Conservation (phyloP, 371 early-diverging fungal species). For the Zychaea mexicana region DNA sequence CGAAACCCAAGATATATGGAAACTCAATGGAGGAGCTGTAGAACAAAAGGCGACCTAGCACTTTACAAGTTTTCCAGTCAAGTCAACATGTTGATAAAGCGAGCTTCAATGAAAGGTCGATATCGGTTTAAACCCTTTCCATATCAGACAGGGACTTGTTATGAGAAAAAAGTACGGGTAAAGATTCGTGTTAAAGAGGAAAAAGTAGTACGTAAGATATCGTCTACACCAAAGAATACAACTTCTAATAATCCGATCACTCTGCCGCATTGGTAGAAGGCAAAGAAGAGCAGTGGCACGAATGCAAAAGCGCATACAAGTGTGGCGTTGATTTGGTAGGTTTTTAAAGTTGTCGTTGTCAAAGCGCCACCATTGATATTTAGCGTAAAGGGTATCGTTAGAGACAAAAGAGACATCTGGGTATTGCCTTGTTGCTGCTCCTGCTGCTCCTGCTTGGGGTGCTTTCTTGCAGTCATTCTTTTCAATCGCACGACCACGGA, state of each 20-base stretch:
- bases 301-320: slow-evolving; percentile 1
- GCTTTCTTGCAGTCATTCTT: neutral
- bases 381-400: slow-evolving; percentile 7
- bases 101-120: no score
- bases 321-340: slow-evolving; percentile 14
- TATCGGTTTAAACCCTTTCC: neutral
- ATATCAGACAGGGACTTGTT: neutral
- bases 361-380: neutral
- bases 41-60: no score
- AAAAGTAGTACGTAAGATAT: neutral
- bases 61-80: no score
- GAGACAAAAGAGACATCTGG: neutral
- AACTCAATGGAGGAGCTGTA: no score
- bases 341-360: neutral
- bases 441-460: neutral
- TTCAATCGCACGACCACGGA: neutral
- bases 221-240: slow-evolving; percentile 7
- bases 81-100: no score
- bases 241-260: slow-evolving; percentile 5
- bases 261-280: slow-evolving; percentile 11
- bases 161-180: neutral
- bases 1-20: no score
- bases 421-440: neutral
- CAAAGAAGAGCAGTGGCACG: slow-evolving; percentile 5
- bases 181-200: neutral